Evolutionary conservation across 2,329 filamentous ascomycete genomes (phyloP).

Genomic region (Neonectria faginata): DNA sequence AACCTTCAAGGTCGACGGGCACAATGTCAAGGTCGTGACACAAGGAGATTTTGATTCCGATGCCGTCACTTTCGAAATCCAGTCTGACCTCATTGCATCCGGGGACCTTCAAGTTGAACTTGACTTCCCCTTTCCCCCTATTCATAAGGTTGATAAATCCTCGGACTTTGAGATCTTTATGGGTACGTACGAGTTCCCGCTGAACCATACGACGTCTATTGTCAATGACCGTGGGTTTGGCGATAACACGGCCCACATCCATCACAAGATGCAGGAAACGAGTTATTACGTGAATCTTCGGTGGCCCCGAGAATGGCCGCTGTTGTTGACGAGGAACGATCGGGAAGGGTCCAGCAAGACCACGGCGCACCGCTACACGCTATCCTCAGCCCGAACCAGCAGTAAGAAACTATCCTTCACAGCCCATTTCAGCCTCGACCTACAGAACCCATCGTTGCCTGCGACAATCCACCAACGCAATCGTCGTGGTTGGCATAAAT

Average conservation of each 20-base stretch:
- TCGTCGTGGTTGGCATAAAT: slow-evolving; percentile 47
- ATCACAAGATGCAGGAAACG: slow-evolving; percentile 51
- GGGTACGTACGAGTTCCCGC: slow-evolving; percentile 54
- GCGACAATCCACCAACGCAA: too few relatives aligned
- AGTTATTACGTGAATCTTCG: slow-evolving; percentile 55
- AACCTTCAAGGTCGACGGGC: slow-evolving; percentile 48
- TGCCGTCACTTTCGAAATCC: slow-evolving; percentile 51
- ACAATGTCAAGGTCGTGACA: slow-evolving; percentile 50
- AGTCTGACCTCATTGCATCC: slow-evolving; percentile 50
- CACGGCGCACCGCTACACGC: slow-evolving; percentile 34
- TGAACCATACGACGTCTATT: slow-evolving; percentile 48
- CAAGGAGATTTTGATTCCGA: slow-evolving; percentile 55
- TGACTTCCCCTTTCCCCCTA: slow-evolving; percentile 57
- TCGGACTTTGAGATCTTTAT: slow-evolving; percentile 51
- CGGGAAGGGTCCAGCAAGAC: background rate
- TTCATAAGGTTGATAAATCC: slow-evolving; percentile 56
- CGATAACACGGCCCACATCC: slow-evolving; percentile 47
- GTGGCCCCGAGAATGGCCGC: slow-evolving; percentile 43
- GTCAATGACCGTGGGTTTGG: too few relatives aligned
- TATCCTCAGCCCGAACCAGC: too few relatives aligned
- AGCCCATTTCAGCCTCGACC: slow-evolving; percentile 13
- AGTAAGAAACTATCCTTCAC: too few relatives aligned
- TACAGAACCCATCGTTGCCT: too few relatives aligned
- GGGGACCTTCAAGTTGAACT: slow-evolving; percentile 53
- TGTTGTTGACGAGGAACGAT: slow-evolving; percentile 21